Conservation (phyloP, 2,329 filamentous ascomycete genomes). For the Phialophora chinensis region DNA sequence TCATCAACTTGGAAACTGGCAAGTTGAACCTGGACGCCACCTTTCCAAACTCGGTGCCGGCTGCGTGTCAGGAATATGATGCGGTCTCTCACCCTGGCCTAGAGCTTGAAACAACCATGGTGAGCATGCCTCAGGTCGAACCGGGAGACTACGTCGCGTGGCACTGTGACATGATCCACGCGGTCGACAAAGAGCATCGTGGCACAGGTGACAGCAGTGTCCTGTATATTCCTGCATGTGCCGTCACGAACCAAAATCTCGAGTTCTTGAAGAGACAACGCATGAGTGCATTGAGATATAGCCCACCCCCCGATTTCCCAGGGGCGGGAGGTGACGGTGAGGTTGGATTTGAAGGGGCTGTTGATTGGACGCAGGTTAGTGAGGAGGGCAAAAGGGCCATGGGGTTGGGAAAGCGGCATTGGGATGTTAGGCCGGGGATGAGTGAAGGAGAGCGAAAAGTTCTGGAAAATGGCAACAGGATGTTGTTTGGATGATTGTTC, state of each 20-base stretch:
- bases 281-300: slow-evolving; percentile 71
- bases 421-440: slow-evolving; percentile 56
- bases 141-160: slow-evolving; percentile 75
- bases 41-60: slow-evolving; percentile 73
- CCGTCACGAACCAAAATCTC: slow-evolving; percentile 76
- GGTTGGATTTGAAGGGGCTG: slow-evolving; percentile 46
- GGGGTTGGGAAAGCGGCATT: slow-evolving; percentile 58
- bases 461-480: slow-evolving; percentile 60
- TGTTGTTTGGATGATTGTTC: slow-evolving; percentile 52
- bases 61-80: slow-evolving; percentile 72
- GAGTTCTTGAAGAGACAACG: slow-evolving; percentile 73
- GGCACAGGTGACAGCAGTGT: slow-evolving; percentile 79
- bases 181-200: slow-evolving; percentile 78
- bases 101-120: slow-evolving; percentile 70
- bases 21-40: slow-evolving; percentile 53
- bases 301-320: slow-evolving; percentile 72
- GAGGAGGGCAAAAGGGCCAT: slow-evolving; percentile 61
- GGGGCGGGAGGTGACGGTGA: slow-evolving; percentile 58
- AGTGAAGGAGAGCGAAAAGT: slow-evolving; percentile 58
- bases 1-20: slow-evolving; percentile 67
- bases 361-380: slow-evolving; percentile 48
- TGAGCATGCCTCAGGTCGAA: slow-evolving; percentile 70
- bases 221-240: slow-evolving; percentile 86
- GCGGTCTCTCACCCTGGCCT: slow-evolving; percentile 72
- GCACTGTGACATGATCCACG: slow-evolving; percentile 63